phyloP scores from a whole-genome alignment of 2,329 filamentous ascomycete species.

The Diaporthe australafricana region DNA sequence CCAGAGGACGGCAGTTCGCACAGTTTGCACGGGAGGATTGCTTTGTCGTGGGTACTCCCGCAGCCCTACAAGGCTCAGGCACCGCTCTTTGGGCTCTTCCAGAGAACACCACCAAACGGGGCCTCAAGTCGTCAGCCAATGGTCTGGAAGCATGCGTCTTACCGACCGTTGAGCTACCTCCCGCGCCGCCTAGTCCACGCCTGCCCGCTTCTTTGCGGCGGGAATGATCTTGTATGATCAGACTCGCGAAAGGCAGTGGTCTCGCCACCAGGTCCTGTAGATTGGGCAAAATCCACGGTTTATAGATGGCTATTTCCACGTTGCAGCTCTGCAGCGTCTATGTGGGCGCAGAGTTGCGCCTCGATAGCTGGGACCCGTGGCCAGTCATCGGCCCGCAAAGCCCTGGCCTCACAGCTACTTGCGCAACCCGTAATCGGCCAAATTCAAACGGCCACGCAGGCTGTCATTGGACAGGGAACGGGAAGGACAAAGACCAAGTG shows the following conservation, averaged over 20 bases:
- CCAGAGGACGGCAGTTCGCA: constrained; percentile 20
- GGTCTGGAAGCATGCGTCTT: not conserved
- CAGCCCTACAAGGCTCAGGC: constrained; percentile 30
- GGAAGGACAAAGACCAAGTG: not conserved
- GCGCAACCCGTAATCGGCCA: not conserved
- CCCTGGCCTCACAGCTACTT: constrained; percentile 3
- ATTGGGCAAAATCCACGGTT: constrained; percentile 12
- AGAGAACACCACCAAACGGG: constrained; percentile 5
- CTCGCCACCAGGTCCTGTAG: not conserved
- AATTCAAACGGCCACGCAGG: not conserved
- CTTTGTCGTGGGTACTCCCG: constrained; percentile 20
- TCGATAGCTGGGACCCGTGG: not conserved
- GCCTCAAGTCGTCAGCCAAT: constrained; percentile 4
- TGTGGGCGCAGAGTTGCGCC: constrained; percentile 26
- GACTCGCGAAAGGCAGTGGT: not conserved
- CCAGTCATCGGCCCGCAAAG: constrained; percentile 8
- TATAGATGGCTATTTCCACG: not conserved
- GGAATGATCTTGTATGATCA: not conserved
- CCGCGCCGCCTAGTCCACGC: not conserved
- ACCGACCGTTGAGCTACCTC: constrained; percentile 1
- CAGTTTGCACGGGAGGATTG: constrained; percentile 29
- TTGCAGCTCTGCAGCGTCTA: constrained; percentile 16
- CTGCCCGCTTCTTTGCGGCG: not conserved
- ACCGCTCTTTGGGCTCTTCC: constrained; percentile 1
- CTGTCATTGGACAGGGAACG: constrained; percentile 21